These are phyloP conservation scores for Kwoniella pini DNA, from an alignment of 768 basidiomycete genomes.

Conservation along the genomic window DNA sequence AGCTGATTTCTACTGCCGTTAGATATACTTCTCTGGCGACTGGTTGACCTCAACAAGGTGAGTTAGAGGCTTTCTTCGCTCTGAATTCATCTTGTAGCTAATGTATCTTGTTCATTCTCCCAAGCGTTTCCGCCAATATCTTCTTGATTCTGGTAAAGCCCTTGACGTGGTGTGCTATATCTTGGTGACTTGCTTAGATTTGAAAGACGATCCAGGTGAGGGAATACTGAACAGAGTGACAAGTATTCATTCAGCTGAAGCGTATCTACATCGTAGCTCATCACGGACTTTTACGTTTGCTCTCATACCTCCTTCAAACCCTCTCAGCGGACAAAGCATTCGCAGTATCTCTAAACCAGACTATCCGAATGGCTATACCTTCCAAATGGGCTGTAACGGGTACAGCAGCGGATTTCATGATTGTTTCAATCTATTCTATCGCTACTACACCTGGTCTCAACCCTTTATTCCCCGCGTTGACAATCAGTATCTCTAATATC, in stretches of 20 bases:
- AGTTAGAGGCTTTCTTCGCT: slow-evolving; percentile 21
- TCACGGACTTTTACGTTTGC: slow-evolving; percentile 81
- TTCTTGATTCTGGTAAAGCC: slow-evolving; percentile 76
- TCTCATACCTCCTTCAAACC: slow-evolving; percentile 89
- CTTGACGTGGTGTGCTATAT: slow-evolving; percentile 77
- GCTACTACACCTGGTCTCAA: slow-evolving; percentile 85
- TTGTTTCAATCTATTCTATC: slow-evolving; percentile 88
- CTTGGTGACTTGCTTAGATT: slow-evolving; percentile 76
- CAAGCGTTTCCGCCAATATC: slow-evolving; percentile 86
- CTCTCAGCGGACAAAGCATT: slow-evolving; percentile 82
- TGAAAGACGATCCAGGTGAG: slow-evolving; percentile 91
- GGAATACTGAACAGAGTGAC: background rate
- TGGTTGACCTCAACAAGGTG: slow-evolving; percentile 90
- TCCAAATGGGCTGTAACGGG: slow-evolving; percentile 74
- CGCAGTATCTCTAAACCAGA: slow-evolving; percentile 66
- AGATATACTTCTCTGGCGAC: slow-evolving; percentile 71
- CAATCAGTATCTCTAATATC: slow-evolving; percentile 83
- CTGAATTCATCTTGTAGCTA: background rate
- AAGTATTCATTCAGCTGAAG: no score
- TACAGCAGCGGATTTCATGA: slow-evolving; percentile 79
- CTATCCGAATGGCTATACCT: slow-evolving; percentile 65
- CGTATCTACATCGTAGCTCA: slow-evolving; percentile 64
- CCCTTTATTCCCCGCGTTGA: slow-evolving; percentile 85
- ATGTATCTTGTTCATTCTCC: background rate
- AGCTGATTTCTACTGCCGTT: background rate